phyloP scores from a whole-genome alignment of 2,329 filamentous ascomycete genomes.

The Rhynchosporium graminicola region DNA sequence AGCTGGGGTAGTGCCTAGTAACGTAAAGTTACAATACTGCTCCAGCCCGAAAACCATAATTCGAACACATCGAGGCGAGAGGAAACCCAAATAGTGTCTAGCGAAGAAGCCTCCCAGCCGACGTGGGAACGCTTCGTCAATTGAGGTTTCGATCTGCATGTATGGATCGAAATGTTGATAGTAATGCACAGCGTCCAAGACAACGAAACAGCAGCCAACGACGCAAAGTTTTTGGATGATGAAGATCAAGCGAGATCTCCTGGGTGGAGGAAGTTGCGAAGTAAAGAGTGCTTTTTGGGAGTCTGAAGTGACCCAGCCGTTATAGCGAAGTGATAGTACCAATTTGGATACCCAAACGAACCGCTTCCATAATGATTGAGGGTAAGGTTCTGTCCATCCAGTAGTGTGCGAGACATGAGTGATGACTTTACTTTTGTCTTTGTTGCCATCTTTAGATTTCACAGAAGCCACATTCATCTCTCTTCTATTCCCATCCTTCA shows the following conservation, averaged over 20 bases:
- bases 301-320: constrained; percentile 15
- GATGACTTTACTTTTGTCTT: neutral
- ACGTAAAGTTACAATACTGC: constrained; percentile 18
- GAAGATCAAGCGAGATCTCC: constrained; percentile 12
- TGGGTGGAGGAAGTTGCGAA: neutral
- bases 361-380: constrained; percentile 9
- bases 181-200: constrained; percentile 19
- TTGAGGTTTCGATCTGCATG: constrained; percentile 21
- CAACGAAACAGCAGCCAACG: constrained; percentile 9
- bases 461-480: neutral
- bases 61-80: constrained; percentile 17
- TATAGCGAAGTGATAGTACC: constrained; percentile 18
- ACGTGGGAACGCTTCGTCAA: constrained; percentile 19
- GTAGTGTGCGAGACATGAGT: constrained; percentile 3
- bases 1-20: constrained; percentile 15
- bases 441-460: neutral
- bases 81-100: constrained; percentile 6
- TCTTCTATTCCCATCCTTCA: neutral
- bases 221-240: constrained; percentile 7
- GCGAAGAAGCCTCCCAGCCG: constrained; percentile 14
- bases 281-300: neutral
- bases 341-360: constrained; percentile 21
- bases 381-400: constrained; percentile 19
- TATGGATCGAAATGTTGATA: constrained; percentile 24
- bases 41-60: constrained; percentile 17